phyloP scores from a whole-genome alignment of 805 yeast species.

The Monosporozyma aquatica region DNA sequence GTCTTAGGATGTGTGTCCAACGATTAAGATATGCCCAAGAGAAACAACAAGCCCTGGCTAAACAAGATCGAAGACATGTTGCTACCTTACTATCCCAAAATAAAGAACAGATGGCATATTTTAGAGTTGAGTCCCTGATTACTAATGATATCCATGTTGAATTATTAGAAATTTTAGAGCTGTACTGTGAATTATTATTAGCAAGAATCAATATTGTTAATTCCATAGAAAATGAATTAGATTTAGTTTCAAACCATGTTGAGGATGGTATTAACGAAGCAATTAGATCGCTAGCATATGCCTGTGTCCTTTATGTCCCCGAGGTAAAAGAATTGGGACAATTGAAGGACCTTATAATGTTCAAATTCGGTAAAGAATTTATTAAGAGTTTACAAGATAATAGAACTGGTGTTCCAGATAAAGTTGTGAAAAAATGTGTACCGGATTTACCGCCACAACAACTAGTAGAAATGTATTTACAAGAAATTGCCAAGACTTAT shows the following conservation, averaged over 20 bases:
- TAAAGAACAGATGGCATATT: constrained; percentile 74
- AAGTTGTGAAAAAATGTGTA: constrained; percentile 51
- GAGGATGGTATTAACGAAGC: constrained; percentile 60
- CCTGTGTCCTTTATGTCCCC: constrained; percentile 44
- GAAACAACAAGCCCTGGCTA: constrained; percentile 64
- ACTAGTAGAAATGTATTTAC: constrained; percentile 59
- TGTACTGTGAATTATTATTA: constrained; percentile 70
- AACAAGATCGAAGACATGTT: constrained; percentile 59
- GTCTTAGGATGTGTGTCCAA: constrained; percentile 56
- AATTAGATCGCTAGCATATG: constrained; percentile 41
- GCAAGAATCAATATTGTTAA: constrained; percentile 63
- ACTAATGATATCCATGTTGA: constrained; percentile 76
- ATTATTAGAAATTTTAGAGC: constrained; percentile 65
- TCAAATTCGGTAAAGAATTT: constrained; percentile 63
- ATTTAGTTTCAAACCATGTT: constrained; percentile 23
- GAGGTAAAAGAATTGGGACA: constrained; percentile 64
- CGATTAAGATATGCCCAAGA: constrained; percentile 63
- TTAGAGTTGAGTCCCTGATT: constrained; percentile 75
- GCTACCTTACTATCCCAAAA: constrained; percentile 64
- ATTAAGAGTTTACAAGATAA: constrained; percentile 31
- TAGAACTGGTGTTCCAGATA: constrained; percentile 49
- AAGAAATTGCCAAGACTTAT: constrained; percentile 76
- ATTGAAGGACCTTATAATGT: constrained; percentile 52
- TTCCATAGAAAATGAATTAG: constrained; percentile 31
- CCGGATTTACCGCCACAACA: constrained; percentile 58